A percentile compares a stretch with the other conserved stretches of the same genome.
phyloP scores from a whole-genome alignment of 805 yeast species.

The Kregervanrija pseudodelftensis region DNA sequence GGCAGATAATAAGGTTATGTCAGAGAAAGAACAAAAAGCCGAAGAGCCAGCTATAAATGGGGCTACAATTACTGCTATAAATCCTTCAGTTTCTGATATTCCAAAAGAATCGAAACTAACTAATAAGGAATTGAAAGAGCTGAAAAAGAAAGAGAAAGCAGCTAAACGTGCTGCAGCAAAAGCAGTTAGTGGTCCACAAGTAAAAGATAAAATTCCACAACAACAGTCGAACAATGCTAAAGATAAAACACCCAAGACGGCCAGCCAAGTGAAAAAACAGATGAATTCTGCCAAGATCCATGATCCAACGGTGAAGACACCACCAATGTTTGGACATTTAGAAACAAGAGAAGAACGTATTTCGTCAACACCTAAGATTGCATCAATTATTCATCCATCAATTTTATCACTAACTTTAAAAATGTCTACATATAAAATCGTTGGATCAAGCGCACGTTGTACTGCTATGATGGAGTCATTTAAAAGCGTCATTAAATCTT shows the following conservation, averaged over 20 bases:
- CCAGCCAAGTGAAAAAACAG: conserved; percentile 47
- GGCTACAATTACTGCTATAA: neutral
- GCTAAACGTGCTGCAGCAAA: conserved; percentile 85
- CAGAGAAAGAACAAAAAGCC: no score
- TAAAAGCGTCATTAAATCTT: conserved; percentile 70
- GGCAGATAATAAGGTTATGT: no score
- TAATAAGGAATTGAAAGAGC: conserved; percentile 80
- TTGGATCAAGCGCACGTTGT: conserved; percentile 86
- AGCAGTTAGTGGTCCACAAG: conserved; percentile 9
- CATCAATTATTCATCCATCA: conserved; percentile 79
- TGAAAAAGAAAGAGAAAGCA: conserved; percentile 83
- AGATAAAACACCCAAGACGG: conserved; percentile 33
- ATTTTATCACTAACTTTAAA: conserved; percentile 72
- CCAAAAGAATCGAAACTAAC: conserved; percentile 29
- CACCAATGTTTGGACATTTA: conserved; percentile 69
- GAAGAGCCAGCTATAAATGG: neutral
- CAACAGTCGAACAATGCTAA: neutral
- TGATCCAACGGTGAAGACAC: conserved; percentile 39
- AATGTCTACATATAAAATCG: conserved; percentile 75
- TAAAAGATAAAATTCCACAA: conserved; percentile 1
- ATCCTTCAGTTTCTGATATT: neutral
- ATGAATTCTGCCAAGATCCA: conserved; percentile 43
- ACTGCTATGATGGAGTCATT: conserved; percentile 79
- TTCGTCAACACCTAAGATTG: conserved; percentile 47
- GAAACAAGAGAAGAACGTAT: conserved; percentile 74